Evolutionary conservation across 441 rosid species (phyloP).

Genomic region (Bocquillonia castaneifolia): DNA sequence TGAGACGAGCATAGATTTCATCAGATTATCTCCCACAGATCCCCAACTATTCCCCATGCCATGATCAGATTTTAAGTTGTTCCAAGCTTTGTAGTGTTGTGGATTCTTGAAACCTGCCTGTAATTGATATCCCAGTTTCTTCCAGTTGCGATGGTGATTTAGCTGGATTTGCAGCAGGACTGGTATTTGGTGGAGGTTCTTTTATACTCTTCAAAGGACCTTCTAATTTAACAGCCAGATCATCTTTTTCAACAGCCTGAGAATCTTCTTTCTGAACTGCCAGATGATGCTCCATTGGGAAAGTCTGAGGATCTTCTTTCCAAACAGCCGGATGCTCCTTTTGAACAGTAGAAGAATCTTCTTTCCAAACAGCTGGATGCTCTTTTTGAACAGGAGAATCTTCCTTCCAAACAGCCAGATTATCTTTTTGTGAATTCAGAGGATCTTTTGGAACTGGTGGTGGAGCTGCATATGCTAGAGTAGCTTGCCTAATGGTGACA

Average conservation of each 20-base stretch:
- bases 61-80: slow-evolving; percentile 50
- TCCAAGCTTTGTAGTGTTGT: slow-evolving; percentile 44
- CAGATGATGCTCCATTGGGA: neutral
- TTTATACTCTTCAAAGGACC: slow-evolving; percentile 16
- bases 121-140: slow-evolving; percentile 28
- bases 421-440: slow-evolving; percentile 26
- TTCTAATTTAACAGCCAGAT: slow-evolving; percentile 16
- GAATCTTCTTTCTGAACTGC: slow-evolving; percentile 15
- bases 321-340: slow-evolving; percentile 4
- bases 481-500: slow-evolving; percentile 66
- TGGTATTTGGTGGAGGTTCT: slow-evolving; percentile 28
- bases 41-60: slow-evolving; percentile 13
- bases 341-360: slow-evolving; percentile 9
- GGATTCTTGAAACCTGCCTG: slow-evolving; percentile 25
- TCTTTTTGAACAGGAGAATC: slow-evolving; percentile 15
- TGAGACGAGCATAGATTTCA: slow-evolving; percentile 27
- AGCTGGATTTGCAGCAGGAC: slow-evolving; percentile 12
- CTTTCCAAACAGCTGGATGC: slow-evolving; percentile 8
- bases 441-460: slow-evolving; percentile 37
- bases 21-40: slow-evolving; percentile 19
- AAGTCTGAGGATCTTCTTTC: slow-evolving; percentile 15
- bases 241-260: slow-evolving; percentile 6
- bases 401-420: slow-evolving; percentile 15
- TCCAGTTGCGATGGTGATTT: slow-evolving; percentile 22
- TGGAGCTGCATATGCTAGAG: slow-evolving; percentile 61